Conservation (phyloP, 2,329 filamentous ascomycete genomes). For the Pseudopithomyces chartarum region DNA sequence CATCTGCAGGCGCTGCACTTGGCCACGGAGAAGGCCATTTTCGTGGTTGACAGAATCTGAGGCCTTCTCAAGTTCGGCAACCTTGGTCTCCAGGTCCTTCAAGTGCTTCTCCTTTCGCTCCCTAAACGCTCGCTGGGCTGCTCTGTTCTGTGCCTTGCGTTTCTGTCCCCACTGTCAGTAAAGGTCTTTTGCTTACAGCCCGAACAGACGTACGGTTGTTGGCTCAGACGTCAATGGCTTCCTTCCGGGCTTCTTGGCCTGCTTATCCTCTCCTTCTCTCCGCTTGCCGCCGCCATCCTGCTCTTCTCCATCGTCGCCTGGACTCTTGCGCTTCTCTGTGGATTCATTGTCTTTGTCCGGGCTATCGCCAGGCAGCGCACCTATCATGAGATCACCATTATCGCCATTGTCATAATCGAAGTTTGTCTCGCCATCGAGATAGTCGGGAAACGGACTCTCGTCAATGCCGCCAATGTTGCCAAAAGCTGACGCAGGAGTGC, state of each 20-base stretch:
- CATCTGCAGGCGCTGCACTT: constrained; percentile 83
- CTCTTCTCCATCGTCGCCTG: constrained; percentile 66
- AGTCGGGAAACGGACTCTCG: constrained; percentile 83
- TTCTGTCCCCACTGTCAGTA: constrained; percentile 63
- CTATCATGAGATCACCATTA: constrained; percentile 69
- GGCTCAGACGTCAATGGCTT: constrained; percentile 96
- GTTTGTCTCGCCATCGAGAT: constrained; percentile 73
- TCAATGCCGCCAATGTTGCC: constrained; percentile 58
- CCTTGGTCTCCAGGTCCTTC: constrained; percentile 71
- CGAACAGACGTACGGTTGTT: constrained; percentile 75
- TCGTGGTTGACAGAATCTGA: constrained; percentile 84
- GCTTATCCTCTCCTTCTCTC: constrained; percentile 81
- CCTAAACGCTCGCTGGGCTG: constrained; percentile 65
- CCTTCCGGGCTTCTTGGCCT: constrained; percentile 91
- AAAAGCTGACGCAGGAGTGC: constrained; percentile 49
- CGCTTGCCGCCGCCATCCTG: constrained; percentile 74
- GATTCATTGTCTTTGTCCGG: constrained; percentile 53
- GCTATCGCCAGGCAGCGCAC: constrained; percentile 68
- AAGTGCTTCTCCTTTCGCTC: constrained; percentile 70
- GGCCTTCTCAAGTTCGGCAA: constrained; percentile 72
- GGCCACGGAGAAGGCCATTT: constrained; percentile 80
- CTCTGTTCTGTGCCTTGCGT: constrained; percentile 78
- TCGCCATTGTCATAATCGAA: constrained; percentile 75
- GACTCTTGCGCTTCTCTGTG: constrained; percentile 69
- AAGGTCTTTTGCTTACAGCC: constrained; percentile 4